Conservation (phyloP, 2,329 filamentous ascomycete genomes). For the Orbilia brochopaga region DNA sequence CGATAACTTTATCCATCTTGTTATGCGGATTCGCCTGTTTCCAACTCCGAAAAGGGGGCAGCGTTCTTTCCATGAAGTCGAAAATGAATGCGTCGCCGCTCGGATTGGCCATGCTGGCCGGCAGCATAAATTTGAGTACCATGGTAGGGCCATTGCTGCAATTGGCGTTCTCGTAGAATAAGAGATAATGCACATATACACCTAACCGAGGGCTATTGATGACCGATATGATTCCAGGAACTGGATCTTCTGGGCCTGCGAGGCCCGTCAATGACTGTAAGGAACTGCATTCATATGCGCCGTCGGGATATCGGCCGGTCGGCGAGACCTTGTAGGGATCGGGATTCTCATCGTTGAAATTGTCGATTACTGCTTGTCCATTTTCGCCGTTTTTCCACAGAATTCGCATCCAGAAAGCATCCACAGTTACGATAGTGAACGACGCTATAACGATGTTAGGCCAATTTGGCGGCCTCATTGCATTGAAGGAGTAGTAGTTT, state of each 20-base stretch:
- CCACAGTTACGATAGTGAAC: not conserved
- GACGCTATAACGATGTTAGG: not conserved
- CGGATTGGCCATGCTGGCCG: not conserved
- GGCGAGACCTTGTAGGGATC: conserved; percentile 11
- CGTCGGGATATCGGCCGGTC: not conserved
- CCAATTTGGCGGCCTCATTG: conserved; percentile 9
- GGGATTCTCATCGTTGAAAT: not conserved
- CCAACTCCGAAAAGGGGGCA: conserved; percentile 15
- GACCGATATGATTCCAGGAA: conserved; percentile 24
- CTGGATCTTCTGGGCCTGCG: conserved; percentile 4
- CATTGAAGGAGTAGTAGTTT: too few relatives aligned
- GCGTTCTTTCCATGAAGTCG: conserved; percentile 8
- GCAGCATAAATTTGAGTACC: conserved; percentile 8
- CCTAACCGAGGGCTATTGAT: conserved; percentile 1
- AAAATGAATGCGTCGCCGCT: not conserved
- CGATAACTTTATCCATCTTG: not conserved
- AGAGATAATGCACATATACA: conserved; percentile 1
- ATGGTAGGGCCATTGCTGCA: conserved; percentile 6
- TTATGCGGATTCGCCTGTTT: conserved; percentile 5
- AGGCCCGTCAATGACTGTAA: not conserved
- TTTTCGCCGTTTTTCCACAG: conserved; percentile 30
- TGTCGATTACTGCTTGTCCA: conserved; percentile 2
- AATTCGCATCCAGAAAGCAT: conserved; percentile 28
- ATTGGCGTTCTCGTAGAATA: conserved; percentile 11
- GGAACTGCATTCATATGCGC: conserved; percentile 2